phyloP scores from a whole-genome alignment of 164 flowering plant genomes.

The Aristolochia contorta region DNA sequence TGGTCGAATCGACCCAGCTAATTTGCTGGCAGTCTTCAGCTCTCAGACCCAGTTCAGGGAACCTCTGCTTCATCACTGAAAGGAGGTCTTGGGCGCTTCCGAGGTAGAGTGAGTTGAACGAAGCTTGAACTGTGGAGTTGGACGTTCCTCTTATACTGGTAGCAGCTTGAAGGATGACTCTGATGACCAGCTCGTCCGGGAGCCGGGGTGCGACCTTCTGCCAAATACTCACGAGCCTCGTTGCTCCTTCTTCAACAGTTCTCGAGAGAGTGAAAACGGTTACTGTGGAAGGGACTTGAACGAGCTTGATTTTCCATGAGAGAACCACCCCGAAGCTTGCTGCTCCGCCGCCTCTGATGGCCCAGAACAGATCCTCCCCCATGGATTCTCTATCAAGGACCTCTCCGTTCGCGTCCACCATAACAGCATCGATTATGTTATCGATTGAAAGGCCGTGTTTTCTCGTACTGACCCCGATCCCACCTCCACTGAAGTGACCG shows the following conservation, averaged over 20 bases:
- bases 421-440: conserved; percentile 13
- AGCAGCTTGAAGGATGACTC: background rate
- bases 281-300: conserved; percentile 9
- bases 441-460: conserved; percentile 9
- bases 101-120: background rate
- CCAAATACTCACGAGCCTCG: conserved; percentile 4
- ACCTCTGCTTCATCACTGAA: background rate
- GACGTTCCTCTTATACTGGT: background rate
- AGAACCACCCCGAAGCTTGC: conserved; percentile 10
- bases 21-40: conserved; percentile 1
- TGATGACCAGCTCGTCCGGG: conserved; percentile 7
- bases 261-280: conserved; percentile 9
- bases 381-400: conserved; percentile 13
- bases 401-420: conserved; percentile 9
- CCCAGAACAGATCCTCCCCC: conserved; percentile 25
- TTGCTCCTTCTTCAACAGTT: background rate
- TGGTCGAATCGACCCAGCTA: conserved; percentile 11
- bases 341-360: conserved; percentile 16
- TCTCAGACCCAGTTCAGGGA: conserved; percentile 6
- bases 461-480: conserved; percentile 2
- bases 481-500: conserved; percentile 5
- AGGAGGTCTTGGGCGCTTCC: background rate
- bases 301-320: conserved; percentile 10
- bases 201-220: conserved; percentile 5
- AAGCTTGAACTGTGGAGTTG: too few relatives aligned